Conservation (phyloP, 2,329 filamentous ascomycete genomes). For the Penicillium sp. region DNA sequence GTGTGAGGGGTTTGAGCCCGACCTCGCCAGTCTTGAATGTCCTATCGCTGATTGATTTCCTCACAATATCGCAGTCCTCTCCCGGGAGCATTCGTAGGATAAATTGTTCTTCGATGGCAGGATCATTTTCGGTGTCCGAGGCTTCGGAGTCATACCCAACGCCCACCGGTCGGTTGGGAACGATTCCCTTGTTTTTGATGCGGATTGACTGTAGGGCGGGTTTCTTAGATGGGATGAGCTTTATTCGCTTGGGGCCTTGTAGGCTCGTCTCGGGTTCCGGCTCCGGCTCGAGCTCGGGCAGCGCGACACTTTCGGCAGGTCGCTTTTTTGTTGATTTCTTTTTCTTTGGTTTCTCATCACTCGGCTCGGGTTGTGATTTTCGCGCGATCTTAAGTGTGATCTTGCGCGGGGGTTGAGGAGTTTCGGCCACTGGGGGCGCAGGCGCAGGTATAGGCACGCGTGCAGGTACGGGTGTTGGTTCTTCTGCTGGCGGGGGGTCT, state of each 20-base stretch:
- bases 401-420: conserved; percentile 38
- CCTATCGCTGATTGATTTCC: conserved; percentile 71
- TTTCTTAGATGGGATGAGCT: conserved; percentile 41
- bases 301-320: conserved; percentile 31
- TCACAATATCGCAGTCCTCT: conserved; percentile 79
- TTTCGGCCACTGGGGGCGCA: conserved; percentile 21
- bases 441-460: conserved; percentile 12
- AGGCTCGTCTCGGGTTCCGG: conserved; percentile 27
- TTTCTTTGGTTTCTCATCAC: conserved; percentile 32
- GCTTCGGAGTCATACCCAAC: conserved; percentile 97
- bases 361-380: conserved; percentile 23
- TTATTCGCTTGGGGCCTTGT: conserved; percentile 41
- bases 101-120: conserved; percentile 84
- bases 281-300: conserved; percentile 28
- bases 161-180: conserved; percentile 69
- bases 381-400: conserved; percentile 44
- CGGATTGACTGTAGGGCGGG: conserved; percentile 50
- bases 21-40: conserved; percentile 75
- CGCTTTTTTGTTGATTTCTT: conserved; percentile 44
- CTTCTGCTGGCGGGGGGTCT: conserved; percentile 20
- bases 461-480: conserved; percentile 17
- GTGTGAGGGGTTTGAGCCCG: conserved; percentile 70
- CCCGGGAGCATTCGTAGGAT: conserved; percentile 85
- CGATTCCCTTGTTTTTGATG: conserved; percentile 66
- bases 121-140: conserved; percentile 83